These are phyloP conservation scores for Xylaria digitata DNA, from an alignment of 2,329 filamentous ascomycete genomes.

Conservation along the genomic window DNA sequence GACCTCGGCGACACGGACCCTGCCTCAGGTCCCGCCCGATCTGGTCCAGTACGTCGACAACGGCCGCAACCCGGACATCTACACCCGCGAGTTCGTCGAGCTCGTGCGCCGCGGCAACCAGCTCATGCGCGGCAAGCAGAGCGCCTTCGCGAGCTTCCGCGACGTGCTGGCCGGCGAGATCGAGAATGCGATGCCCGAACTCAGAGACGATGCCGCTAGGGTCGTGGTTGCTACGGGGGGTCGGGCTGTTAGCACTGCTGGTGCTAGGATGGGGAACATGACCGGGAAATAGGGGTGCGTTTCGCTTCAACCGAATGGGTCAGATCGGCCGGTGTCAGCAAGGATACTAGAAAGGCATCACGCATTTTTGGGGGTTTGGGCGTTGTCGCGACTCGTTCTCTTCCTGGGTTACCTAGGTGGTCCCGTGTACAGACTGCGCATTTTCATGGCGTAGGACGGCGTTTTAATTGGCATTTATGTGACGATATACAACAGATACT, in stretches of 20 bases:
- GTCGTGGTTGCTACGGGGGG: constrained; percentile 61
- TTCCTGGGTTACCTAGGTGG: neutral
- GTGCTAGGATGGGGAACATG: neutral
- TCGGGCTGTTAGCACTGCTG: neutral
- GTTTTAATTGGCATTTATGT: constrained; percentile 20
- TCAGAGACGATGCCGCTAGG: constrained; percentile 62
- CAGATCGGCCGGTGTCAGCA: neutral
- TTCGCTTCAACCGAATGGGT: neutral
- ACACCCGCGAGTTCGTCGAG: constrained; percentile 79
- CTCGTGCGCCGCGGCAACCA: constrained; percentile 74
- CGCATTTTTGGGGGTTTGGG: neutral
- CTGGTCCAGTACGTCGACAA: constrained; percentile 76
- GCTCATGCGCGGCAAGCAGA: constrained; percentile 72
- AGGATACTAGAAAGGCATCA: too few species aligned
- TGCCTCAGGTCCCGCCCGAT: constrained; percentile 69
- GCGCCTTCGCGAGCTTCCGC: constrained; percentile 69
- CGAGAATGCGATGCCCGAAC: constrained; percentile 67
- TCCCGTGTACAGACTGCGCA: neutral
- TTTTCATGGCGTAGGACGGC: constrained; percentile 22
- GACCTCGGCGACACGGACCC: constrained; percentile 55
- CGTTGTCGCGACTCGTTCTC: neutral
- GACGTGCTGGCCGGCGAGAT: constrained; percentile 72
- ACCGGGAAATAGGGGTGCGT: neutral
- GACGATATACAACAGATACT: neutral
- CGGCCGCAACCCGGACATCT: constrained; percentile 78